A percentile compares a stretch with the other conserved stretches of the same genome.
Evolutionary conservation across 169 alveolate species (phyloP).

Genomic region (Plasmodium chabaudi): DNA sequence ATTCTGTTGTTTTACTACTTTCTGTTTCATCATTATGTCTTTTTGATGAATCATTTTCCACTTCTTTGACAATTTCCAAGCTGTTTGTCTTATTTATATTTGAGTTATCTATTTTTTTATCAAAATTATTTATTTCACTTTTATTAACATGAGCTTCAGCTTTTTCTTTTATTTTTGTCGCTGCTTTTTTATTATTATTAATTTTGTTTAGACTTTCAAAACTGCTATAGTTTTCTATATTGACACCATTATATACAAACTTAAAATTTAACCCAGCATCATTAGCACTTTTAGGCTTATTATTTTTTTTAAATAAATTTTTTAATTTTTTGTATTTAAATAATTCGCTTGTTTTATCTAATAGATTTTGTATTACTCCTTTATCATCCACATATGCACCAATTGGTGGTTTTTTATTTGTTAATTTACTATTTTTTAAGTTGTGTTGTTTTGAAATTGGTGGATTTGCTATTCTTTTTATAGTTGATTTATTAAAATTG

Average conservation of each 20-base stretch:
- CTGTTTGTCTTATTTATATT: not conserved
- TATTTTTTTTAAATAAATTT: not conserved
- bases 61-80: not conserved
- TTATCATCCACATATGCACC: not conserved
- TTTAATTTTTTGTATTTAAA: not conserved
- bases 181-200: too few species aligned
- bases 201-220: too few species aligned
- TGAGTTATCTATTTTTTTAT: not conserved
- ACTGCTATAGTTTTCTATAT: too few species aligned
- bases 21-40: not conserved
- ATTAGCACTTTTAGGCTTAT: not conserved
- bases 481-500: too few species aligned
- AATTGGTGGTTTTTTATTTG: not conserved
- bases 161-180: too few species aligned
- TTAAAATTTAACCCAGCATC: too few species aligned
- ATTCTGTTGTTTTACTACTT: not conserved
- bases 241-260: too few species aligned
- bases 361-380: not conserved
- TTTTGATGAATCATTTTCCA: too few species aligned
- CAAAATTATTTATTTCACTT: not conserved
- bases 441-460: too few species aligned
- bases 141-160: too few species aligned
- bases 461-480: too few species aligned
- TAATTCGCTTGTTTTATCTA: not conserved
- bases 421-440: too few species aligned